Evolutionary conservation across 352 stramenopile species (phyloP).

Genomic region (Phytopythium chamaehyphon): DNA sequence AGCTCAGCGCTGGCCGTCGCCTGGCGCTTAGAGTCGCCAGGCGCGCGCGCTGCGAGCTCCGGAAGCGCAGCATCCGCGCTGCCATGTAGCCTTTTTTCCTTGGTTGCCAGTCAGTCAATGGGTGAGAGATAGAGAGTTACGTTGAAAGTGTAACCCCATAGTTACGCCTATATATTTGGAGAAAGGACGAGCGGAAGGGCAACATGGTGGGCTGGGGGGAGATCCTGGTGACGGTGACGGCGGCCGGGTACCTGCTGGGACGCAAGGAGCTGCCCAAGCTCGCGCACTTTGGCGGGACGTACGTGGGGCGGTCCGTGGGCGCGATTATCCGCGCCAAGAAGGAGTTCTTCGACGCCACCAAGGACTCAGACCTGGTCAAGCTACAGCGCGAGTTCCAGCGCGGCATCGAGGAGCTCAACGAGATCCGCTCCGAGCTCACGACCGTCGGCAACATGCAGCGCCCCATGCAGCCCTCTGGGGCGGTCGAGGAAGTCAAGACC

Average conservation of each 20-base stretch:
- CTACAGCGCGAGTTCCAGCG: constrained; percentile 75
- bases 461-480: constrained; percentile 37
- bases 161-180: not conserved
- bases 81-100: not conserved
- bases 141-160: not conserved
- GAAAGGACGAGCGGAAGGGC: not conserved
- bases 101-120: not conserved
- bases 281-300: constrained; percentile 50
- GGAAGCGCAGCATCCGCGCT: not conserved
- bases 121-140: too few species aligned
- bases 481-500: constrained; percentile 6
- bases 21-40: too few species aligned
- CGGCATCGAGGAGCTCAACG: constrained; percentile 74
- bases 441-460: constrained; percentile 62
- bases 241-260: constrained; percentile 59
- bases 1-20: too few species aligned
- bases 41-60: too few species aligned
- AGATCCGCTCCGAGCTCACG: constrained; percentile 73
- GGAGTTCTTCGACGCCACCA: constrained; percentile 81
- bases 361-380: constrained; percentile 77
- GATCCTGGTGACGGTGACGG: constrained; percentile 62
- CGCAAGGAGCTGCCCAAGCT: constrained; percentile 71
- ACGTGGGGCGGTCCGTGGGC: constrained; percentile 57
- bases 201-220: constrained; percentile 68
- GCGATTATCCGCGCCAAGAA: constrained; percentile 76